Base-by-base conservation (phyloP, 805 yeast genomes). In the Yarrowia porcina region DNA sequence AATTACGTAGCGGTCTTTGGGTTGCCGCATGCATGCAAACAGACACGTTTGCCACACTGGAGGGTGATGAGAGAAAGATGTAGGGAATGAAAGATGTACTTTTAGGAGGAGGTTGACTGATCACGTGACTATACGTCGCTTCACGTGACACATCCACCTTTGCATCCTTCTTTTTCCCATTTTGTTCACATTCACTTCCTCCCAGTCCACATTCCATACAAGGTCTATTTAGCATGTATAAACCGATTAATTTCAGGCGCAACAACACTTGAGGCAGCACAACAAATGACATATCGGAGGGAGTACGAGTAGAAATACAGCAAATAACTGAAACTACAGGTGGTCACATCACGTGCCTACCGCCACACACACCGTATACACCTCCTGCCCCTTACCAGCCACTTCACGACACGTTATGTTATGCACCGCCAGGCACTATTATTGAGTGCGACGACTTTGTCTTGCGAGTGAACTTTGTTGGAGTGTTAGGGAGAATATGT, bases 171-270 rank as follows among this genome's bases (percentile, higher is more conserved):
- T 8, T 15, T 32, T 13, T 25, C 28, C 28, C 28, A 25, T 25
- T 8, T 25, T 8, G 4, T 25, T 25, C 8, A 5, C 28, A 25
- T 5, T 8, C n/a, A n/a, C n/a, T n/a, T n/a, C n/a, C n/a, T n/a
- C 41, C 23, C 20, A n/a, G 33, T 20, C 44, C 17, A 36, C 59
- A 52, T 52, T 52, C 59, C 59, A 52, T 52, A 52, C 59, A 36
- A 52, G 44, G 59, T 52, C 42, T 35, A 52, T 35, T 52, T 52
- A 52, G 33, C 44, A 36, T 36, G 59, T 36, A 23, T 32, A 49
- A 33, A 18, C 36, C 25, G 36, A 45, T 17, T 20, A 18, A 45
- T 45, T 44, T 45, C 36, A 18, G 36, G 52, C 33, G 49, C 47
- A 44, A 44, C n/a, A 20, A 44, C 15, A 20, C 9, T 20, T 20